These are phyloP conservation scores for Chaetomium fimeti DNA, from an alignment of 495 filamentous ascomycete genomes.

Conservation along the genomic window DNA sequence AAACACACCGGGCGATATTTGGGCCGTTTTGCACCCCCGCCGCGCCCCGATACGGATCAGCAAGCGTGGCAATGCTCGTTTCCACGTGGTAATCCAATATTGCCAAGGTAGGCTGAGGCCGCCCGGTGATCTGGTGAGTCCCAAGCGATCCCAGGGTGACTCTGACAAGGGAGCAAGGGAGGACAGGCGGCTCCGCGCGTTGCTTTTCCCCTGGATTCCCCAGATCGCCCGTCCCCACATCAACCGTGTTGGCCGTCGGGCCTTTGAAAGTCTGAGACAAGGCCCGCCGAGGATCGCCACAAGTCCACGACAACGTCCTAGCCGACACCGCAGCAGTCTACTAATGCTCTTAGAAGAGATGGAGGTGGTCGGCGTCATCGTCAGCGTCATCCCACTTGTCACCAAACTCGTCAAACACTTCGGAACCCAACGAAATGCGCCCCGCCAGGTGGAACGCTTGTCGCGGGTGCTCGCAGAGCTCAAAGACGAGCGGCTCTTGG, in stretches of 20 bases:
- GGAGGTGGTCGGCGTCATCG: not conserved
- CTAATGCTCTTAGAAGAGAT: not conserved
- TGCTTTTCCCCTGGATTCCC: not conserved
- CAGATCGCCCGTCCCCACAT: not conserved
- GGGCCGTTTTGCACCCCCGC: not conserved
- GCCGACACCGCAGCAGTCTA: too few species aligned
- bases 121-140: not conserved
- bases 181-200: not conserved
- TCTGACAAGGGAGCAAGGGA: not conserved
- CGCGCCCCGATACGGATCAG: not conserved
- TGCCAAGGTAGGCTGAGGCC: not conserved
- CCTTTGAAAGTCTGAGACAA: not conserved
- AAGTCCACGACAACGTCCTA: too few species aligned
- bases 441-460: constrained; percentile 6
- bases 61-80: constrained; percentile 3
- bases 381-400: constrained; percentile 2
- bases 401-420: constrained; percentile 8
- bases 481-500: not conserved
- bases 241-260: not conserved
- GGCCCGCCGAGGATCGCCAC: not conserved
- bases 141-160: not conserved
- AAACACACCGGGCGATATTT: not conserved
- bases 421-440: constrained; percentile 2
- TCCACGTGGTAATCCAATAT: constrained; percentile 6
- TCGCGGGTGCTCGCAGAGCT: constrained; percentile 2